These are phyloP conservation scores for Penicillium tannophilum DNA, from an alignment of 495 filamentous ascomycete genomes.

Conservation along the genomic window DNA sequence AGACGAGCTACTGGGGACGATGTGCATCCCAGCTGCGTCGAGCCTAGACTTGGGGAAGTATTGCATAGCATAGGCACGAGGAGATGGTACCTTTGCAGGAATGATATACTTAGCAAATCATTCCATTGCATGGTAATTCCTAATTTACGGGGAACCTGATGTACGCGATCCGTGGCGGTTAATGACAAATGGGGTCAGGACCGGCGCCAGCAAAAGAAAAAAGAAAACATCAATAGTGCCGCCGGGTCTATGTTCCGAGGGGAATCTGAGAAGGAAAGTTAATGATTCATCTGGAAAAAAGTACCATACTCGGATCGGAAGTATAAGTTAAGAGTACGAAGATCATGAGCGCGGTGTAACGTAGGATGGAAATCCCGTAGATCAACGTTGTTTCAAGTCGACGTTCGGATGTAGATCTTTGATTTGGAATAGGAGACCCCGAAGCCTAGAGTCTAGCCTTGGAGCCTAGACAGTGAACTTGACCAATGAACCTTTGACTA, in stretches of 20 bases:
- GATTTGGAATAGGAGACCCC: neutral
- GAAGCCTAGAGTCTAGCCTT: neutral
- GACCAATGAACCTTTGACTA: neutral
- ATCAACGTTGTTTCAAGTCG: neutral
- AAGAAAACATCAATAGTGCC: constrained; percentile 12
- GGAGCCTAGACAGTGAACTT: neutral
- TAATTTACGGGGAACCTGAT: neutral
- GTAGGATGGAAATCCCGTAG: neutral
- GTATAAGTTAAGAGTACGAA: neutral
- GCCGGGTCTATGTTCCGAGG: neutral
- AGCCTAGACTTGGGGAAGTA: neutral
- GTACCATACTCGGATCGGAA: neutral
- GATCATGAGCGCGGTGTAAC: constrained; percentile 3
- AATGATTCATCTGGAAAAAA: neutral
- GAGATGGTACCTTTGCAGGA: neutral
- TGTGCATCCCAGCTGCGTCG: too few species aligned
- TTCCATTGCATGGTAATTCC: neutral
- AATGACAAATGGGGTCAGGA: constrained; percentile 8
- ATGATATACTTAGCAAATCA: neutral
- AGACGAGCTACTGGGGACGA: neutral
- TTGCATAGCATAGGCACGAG: neutral
- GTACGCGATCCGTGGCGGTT: neutral
- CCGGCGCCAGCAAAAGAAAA: constrained; percentile 7
- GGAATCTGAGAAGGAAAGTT: neutral
- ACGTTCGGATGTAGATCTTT: neutral